These are phyloP conservation scores for Amanita rubescens DNA, from an alignment of 768 basidiomycete genomes.

Conservation along the genomic window DNA sequence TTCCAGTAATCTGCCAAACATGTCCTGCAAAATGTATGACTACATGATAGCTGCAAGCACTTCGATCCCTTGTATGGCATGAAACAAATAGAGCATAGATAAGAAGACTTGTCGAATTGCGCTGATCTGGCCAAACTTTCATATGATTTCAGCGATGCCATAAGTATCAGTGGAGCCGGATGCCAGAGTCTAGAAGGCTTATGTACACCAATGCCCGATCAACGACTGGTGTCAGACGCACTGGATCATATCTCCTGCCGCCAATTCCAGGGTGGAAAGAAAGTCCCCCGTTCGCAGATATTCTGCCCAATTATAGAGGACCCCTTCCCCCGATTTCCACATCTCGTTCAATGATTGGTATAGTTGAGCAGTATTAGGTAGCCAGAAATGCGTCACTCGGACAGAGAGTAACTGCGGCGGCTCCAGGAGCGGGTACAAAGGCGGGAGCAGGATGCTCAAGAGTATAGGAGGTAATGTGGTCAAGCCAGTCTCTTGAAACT, in stretches of 20 bases:
- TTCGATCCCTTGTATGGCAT: conserved; percentile 64
- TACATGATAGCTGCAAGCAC: conserved; percentile 64
- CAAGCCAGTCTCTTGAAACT: conserved; percentile 15
- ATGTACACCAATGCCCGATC: conserved; percentile 1
- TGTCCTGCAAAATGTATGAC: conserved; percentile 76
- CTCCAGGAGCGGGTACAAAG: conserved; percentile 43
- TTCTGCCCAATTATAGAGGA: conserved; percentile 69
- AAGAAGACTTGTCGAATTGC: conserved; percentile 57
- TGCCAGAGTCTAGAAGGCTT: conserved; percentile 40
- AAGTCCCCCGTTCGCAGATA: conserved; percentile 64
- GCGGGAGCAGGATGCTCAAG: conserved; percentile 45
- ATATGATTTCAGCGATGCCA: conserved; percentile 39
- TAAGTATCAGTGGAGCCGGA: conserved; percentile 46
- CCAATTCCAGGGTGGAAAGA: conserved; percentile 37
- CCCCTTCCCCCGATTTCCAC: conserved; percentile 55
- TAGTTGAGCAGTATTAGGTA: conserved; percentile 34
- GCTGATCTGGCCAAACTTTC: conserved; percentile 38
- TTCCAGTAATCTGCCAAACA: conserved; percentile 82
- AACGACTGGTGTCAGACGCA: conserved; percentile 18
- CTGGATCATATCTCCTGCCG: conserved; percentile 27
- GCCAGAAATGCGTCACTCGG: conserved; percentile 53
- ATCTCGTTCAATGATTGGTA: conserved; percentile 35
- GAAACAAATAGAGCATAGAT: conserved; percentile 73
- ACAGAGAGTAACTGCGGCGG: conserved; percentile 52
- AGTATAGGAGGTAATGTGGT: conserved; percentile 58